phyloP scores from a whole-genome alignment of 2,329 filamentous ascomycete genomes.

The Fusarium burgessii region DNA sequence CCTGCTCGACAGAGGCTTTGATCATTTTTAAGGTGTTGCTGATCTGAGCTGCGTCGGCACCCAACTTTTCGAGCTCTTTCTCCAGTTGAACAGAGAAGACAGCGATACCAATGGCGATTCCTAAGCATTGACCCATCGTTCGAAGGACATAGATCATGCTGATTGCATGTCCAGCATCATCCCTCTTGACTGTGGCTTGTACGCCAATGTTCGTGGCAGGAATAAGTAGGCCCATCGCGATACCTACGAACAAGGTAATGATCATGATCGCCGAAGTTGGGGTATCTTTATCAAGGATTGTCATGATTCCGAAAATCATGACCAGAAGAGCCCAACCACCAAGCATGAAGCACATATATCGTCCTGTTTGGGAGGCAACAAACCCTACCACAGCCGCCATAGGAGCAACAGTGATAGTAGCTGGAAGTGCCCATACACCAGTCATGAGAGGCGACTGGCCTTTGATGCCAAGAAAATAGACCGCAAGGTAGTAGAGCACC shows the following conservation, averaged over 20 bases:
- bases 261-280: conserved; percentile 68
- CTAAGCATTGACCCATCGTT: conserved; percentile 46
- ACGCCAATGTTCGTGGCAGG: conserved; percentile 72
- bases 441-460: conserved; percentile 38
- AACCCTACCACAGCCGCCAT: conserved; percentile 68
- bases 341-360: conserved; percentile 72
- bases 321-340: conserved; percentile 71
- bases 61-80: conserved; percentile 22
- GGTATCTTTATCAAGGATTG: conserved; percentile 61
- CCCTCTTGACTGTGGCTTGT: conserved; percentile 61
- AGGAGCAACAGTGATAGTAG: conserved; percentile 73
- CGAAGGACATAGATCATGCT: conserved; percentile 45
- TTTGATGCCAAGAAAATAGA: conserved; percentile 46
- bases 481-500: conserved; percentile 46
- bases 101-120: conserved; percentile 44
- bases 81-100: conserved; percentile 44
- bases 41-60: conserved; percentile 22
- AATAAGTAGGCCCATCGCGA: conserved; percentile 74
- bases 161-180: conserved; percentile 41
- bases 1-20: conserved; percentile 32
- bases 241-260: conserved; percentile 68
- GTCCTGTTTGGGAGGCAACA: conserved; percentile 65
- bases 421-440: conserved; percentile 66
- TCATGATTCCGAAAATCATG: conserved; percentile 67
- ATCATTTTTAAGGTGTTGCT: conserved; percentile 40